Evolutionary conservation across 441 rosid species (phyloP), one percentile per base, ranked within the genome.

Genomic region (Populus hybrid): DNA sequence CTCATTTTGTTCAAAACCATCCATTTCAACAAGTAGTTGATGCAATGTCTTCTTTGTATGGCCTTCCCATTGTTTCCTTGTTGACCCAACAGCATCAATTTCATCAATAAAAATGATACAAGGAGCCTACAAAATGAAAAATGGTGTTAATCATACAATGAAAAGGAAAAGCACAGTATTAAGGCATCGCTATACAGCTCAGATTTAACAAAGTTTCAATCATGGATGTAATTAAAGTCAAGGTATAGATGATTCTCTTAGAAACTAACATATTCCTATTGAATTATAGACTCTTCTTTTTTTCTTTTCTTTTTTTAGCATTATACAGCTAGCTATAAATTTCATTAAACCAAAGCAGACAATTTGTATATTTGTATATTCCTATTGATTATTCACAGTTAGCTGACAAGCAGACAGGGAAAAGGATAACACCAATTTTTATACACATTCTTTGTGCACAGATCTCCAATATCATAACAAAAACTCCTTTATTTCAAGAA

Each of bases 41-140:
- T 96, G 99, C 86, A 96, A 83, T n/a, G 98, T 96, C 86, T 92
- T 94, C 92, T 96, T 94, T 18, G 99, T 94, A 87, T 96, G 98
- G 74, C 99, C 99, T 87, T 96, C 99, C 99, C 99, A 94, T 85
- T 94, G 98, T 81, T 96, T 96, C 79, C 99, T 83, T 7, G 98
- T 94, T 32, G 99, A 92, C 64, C 99, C 99, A 85, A 96, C 94
- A 34, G 98, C 99, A 84, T 96, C 98, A 79, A 94, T 96, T 87
- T 94, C 99, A 83, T 96, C 99, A 77, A 96, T 96, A 83, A 94
- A 96, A 82, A 96, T 88, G 72, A 96, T 96, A 83, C 99, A 94
- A 23, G 99, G 99, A 40, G 98, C 98, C 99, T 96, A 81, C 76
- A 36, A 80, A 78, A 75, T 75, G 71, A 65, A 57, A 72, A 74